Conservation (phyloP, 176 grass and related monocot genomes). For the Oryza glumipatula region DNA sequence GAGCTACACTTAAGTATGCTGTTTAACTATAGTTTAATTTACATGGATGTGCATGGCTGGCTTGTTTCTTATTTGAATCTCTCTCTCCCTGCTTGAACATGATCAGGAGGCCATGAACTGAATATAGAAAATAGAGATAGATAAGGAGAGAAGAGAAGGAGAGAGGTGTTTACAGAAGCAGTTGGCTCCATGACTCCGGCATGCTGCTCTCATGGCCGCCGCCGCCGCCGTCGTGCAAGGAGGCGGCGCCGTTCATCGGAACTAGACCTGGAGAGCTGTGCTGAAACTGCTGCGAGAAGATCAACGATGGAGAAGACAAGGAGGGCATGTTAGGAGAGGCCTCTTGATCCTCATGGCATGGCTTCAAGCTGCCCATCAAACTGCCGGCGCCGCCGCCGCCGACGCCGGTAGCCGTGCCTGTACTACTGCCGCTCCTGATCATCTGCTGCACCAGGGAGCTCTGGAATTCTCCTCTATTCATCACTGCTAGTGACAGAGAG, state of each 20-base stretch:
- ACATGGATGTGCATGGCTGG: constrained; percentile 9
- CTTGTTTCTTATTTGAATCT: constrained; percentile 2
- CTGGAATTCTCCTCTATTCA: constrained; percentile 81
- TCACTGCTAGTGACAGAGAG: constrained; percentile 33
- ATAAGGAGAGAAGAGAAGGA: neutral
- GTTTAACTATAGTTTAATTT: constrained; percentile 29
- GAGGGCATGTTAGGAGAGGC: constrained; percentile 62
- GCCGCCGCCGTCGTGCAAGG: constrained; percentile 28
- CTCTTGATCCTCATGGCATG: constrained; percentile 54
- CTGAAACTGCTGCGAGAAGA: constrained; percentile 59
- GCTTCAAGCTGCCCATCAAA: constrained; percentile 60
- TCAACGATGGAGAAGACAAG: constrained; percentile 62
- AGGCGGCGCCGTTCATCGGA: constrained; percentile 28
- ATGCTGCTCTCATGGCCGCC: constrained; percentile 51
- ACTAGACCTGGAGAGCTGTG: constrained; percentile 38
- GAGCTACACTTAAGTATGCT: constrained; percentile 34
- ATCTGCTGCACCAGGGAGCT: constrained; percentile 83
- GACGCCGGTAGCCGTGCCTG: neutral
- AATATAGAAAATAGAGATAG: neutral
- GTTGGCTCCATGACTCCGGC: constrained; percentile 88
- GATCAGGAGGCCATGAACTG: neutral
- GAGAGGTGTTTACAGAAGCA: constrained; percentile 67
- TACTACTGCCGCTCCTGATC: constrained; percentile 54
- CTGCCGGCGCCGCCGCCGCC: constrained; percentile 39
- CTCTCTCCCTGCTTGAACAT: neutral